A percentile compares a stretch with the other conserved stretches of the same genome.
phyloP scores from a whole-genome alignment of 768 basidiomycete species.

The Rubroboletus pulcherrimus region DNA sequence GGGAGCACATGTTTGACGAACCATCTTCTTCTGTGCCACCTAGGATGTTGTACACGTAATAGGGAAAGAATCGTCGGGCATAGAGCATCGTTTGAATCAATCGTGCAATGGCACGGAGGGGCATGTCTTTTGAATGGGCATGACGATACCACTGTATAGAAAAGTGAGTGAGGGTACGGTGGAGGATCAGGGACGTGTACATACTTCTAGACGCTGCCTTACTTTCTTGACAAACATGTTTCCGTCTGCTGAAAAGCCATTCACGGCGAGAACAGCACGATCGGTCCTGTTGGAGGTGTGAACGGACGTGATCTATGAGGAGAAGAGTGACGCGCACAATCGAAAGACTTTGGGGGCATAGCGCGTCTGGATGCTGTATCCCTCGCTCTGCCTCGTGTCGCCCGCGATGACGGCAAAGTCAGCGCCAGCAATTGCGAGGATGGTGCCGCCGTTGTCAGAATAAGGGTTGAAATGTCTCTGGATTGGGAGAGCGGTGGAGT shows the following conservation, averaged over 20 bases:
- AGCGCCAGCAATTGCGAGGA: conserved; percentile 90
- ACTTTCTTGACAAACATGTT: conserved; percentile 98
- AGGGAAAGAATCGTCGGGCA: conserved; percentile 94
- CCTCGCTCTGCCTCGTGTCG: conserved; percentile 94
- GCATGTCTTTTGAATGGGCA: conserved; percentile 96
- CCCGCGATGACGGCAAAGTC: conserved; percentile 95
- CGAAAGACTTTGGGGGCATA: conserved; percentile 95
- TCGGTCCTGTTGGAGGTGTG: conserved; percentile 60
- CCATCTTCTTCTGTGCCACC: conserved; percentile 97
- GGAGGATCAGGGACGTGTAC: conserved; percentile 22
- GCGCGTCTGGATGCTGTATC: conserved; percentile 97
- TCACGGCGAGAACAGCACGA: conserved; percentile 89
- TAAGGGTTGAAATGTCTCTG: conserved; percentile 82
- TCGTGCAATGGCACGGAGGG: conserved; percentile 94
- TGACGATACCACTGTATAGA: conserved; percentile 87
- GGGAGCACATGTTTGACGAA: conserved; percentile 36
- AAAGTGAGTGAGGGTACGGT: not conserved
- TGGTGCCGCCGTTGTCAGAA: conserved; percentile 92
- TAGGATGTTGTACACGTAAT: conserved; percentile 95
- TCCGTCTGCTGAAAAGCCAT: conserved; percentile 96
- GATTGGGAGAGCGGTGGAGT: conserved; percentile 34
- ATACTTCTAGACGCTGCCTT: conserved; percentile 89
- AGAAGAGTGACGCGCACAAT: conserved; percentile 56
- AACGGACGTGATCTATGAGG: not conserved
- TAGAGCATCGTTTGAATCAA: conserved; percentile 99